Evolutionary conservation across 2,329 filamentous ascomycete species (phyloP), one percentile per base, ranked within the genome.

Genomic region (Trichophyton mentagrophytes): DNA sequence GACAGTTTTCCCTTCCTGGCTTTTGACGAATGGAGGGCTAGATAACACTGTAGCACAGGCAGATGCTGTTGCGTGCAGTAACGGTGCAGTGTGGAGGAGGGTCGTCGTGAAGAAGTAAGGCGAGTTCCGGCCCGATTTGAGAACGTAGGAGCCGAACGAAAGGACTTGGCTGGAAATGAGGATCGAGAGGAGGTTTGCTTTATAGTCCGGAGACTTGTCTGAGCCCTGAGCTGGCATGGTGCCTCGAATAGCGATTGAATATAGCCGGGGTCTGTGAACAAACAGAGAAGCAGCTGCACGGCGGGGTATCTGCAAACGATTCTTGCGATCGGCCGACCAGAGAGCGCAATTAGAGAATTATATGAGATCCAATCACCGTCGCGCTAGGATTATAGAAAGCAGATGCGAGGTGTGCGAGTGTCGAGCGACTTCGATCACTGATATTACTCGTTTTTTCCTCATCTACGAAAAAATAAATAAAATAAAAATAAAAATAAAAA

Each of bases 51-150:
- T 77, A 1, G 92, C 92, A 74, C 92, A 97, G 62, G 92, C 90
- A 46, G 84, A 82, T 59, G 87, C 83, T 67, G 96, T 88, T 61
- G 90, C 84, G 64, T 82, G 82, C 65, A 95, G 84, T 33, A 96
- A 83, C 64, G 85, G 81, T 22, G 87, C 87, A 59, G 85, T 86
- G 80, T 93, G 90, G 76, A 97, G 95, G 69, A 89, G 84, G 63
- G 91, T 90, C 55, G 91, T 90, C 75, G 96, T 96, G 85, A 97
- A 95, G 80, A 97, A 97, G 82, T 97, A 97, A 47, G 93, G 93
- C 11, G 90, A 96, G 68, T 75, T 72, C 69, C 92, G 89, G 76
- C 89, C 89, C 60, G 91, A 96, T 78, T 99, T 99, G 71, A 99
- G 84, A 68, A 87, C 88, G 77, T 71, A 77, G 57, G 70, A 70